These are phyloP conservation scores for Metschnikowia matae DNA, from an alignment of 805 yeast species.

Conservation along the genomic window DNA sequence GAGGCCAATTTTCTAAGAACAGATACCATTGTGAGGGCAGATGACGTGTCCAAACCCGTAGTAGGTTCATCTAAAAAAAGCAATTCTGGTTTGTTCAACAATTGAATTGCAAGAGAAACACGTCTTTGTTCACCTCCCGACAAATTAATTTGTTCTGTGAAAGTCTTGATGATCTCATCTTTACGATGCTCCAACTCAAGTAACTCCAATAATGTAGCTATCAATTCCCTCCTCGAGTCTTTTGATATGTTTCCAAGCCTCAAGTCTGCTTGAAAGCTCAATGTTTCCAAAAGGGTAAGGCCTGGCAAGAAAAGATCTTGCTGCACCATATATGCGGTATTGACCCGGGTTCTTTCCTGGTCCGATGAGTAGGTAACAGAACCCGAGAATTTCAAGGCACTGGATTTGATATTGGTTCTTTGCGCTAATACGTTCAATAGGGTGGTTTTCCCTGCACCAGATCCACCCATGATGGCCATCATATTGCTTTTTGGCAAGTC, in stretches of 20 bases:
- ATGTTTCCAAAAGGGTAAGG: conserved; percentile 67
- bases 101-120: conserved; percentile 71
- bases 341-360: conserved; percentile 16
- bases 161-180: conserved; percentile 51
- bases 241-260: conserved; percentile 50
- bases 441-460: conserved; percentile 86
- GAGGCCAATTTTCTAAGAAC: conserved; percentile 50
- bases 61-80: conserved; percentile 85
- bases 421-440: conserved; percentile 63
- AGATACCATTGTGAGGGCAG: conserved; percentile 61
- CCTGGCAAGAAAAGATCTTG: conserved; percentile 70
- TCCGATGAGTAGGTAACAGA: conserved; percentile 28
- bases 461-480: conserved; percentile 82
- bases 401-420: conserved; percentile 39
- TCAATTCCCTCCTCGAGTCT: conserved; percentile 44
- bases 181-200: conserved; percentile 64
- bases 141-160: conserved; percentile 51
- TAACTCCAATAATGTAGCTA: conserved; percentile 57
- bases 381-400: conserved; percentile 42
- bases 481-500: conserved; percentile 58
- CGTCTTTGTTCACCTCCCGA: conserved; percentile 86
- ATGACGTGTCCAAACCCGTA: conserved; percentile 78
- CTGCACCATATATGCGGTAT: conserved; percentile 66
- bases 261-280: conserved; percentile 66
- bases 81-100: conserved; percentile 70